phyloP scores from a whole-genome alignment of 2,329 filamentous ascomycete species.

The Exophiala sideris region DNA sequence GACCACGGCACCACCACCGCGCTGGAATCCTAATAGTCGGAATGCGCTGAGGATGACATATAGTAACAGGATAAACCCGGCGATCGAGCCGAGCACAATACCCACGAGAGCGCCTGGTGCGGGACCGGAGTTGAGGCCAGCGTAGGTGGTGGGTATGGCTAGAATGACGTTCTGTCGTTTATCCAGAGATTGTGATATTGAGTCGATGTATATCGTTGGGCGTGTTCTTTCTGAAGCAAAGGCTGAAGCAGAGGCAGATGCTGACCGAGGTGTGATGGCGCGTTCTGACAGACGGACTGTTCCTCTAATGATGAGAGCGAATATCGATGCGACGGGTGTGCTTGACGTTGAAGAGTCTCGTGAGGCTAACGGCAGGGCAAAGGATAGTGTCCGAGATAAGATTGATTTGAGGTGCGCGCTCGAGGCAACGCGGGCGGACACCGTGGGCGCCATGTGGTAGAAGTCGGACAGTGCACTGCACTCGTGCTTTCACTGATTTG shows the following conservation, averaged over 20 bases:
- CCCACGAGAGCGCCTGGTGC: conserved; percentile 44
- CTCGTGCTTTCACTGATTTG: background rate
- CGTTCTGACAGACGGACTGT: conserved; percentile 14
- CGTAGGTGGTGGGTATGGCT: conserved; percentile 62
- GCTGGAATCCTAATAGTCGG: conserved; percentile 4
- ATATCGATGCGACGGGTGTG: conserved; percentile 23
- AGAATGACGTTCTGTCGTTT: conserved; percentile 31
- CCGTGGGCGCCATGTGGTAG: conserved; percentile 17
- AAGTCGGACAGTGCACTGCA: background rate
- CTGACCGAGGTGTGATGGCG: background rate
- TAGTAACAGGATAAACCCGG: conserved; percentile 53
- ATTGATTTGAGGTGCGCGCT: conserved; percentile 10
- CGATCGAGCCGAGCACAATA: conserved; percentile 47
- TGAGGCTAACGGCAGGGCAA: conserved; percentile 7
- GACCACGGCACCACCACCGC: conserved; percentile 13
- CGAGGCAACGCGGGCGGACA: conserved; percentile 7
- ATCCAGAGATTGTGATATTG: conserved; percentile 10
- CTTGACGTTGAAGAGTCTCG: conserved; percentile 3
- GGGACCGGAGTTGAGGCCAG: conserved; percentile 51
- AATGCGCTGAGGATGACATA: conserved; percentile 40
- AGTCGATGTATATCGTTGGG: conserved; percentile 5
- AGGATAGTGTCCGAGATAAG: conserved; percentile 15
- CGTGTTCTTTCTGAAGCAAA: background rate
- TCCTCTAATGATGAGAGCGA: conserved; percentile 24
- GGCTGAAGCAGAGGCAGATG: background rate